These are phyloP conservation scores for Staphylotrichum tortipilum DNA, from an alignment of 495 filamentous ascomycete genomes.

Conservation along the genomic window DNA sequence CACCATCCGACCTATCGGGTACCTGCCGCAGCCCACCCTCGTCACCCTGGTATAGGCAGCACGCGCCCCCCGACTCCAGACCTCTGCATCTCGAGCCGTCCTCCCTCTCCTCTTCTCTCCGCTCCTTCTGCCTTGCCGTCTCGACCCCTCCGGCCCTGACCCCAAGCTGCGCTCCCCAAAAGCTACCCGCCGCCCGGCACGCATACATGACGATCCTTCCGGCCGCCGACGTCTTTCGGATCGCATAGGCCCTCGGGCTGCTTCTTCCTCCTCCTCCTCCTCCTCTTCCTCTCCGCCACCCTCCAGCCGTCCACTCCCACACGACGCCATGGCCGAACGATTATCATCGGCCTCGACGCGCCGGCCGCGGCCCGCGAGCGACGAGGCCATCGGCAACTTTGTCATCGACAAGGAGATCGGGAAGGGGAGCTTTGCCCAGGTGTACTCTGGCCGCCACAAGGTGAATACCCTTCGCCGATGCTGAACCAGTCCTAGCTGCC, in stretches of 20 bases:
- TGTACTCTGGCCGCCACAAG: conserved; percentile 77
- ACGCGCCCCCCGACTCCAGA: conserved; percentile 1
- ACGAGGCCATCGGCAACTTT: conserved; percentile 69
- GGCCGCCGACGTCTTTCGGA: conserved; percentile 32
- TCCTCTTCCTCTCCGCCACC: conserved; percentile 22
- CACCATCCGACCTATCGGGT: conserved; percentile 25
- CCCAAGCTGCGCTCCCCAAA: conserved; percentile 1
- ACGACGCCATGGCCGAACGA: conserved; percentile 43
- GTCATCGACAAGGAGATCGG: conserved; percentile 76
- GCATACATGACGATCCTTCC: conserved; percentile 43
- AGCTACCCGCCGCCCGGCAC: conserved; percentile 1
- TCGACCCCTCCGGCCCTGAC: conserved; percentile 1
- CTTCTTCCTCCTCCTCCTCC: too few species aligned
- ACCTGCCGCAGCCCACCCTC: conserved; percentile 25
- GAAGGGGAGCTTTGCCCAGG: conserved; percentile 90
- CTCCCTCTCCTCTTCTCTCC: conserved; percentile 8
- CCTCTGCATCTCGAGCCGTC: conserved; percentile 1
- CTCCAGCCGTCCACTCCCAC: conserved; percentile 36
- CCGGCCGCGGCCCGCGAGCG: conserved; percentile 32
- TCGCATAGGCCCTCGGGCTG: conserved; percentile 42
- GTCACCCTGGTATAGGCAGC: conserved; percentile 14
- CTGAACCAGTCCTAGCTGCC: too few species aligned
- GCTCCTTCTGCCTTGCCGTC: conserved; percentile 2
- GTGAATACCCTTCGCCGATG: conserved; percentile 43
- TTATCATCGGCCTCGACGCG: conserved; percentile 26